Evolutionary conservation across 129 eudicot species (phyloP).

Genomic region (Logfia minima): DNA sequence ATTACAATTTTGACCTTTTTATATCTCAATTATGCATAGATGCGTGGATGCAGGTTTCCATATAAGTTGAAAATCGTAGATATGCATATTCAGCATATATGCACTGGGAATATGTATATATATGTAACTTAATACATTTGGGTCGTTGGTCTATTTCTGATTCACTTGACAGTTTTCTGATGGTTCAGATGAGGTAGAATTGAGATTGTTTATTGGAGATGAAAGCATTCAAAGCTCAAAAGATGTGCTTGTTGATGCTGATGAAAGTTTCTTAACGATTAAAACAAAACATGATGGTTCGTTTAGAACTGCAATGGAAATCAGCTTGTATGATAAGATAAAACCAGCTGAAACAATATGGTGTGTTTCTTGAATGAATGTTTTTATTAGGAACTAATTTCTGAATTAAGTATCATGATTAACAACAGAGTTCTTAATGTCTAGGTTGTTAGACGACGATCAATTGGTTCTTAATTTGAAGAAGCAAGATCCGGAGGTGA

Average conservation of each 20-base stretch:
- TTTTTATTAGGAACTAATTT: neutral
- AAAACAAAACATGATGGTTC: conserved; percentile 52
- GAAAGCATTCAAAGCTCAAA: conserved; percentile 50
- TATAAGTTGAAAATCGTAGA: neutral
- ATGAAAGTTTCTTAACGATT: conserved; percentile 57
- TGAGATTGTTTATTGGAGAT: conserved; percentile 65
- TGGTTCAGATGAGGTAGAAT: conserved; percentile 79
- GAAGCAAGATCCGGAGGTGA: conserved; percentile 87
- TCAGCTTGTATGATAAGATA: conserved; percentile 71
- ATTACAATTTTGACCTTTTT: too few relatives aligned
- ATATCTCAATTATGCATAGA: too few relatives aligned
- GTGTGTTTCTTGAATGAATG: conserved; percentile 32
- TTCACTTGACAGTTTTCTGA: conserved; percentile 75
- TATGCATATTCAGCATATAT: neutral
- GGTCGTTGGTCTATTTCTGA: conserved; percentile 12
- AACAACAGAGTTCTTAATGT: neutral
- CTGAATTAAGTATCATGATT: neutral
- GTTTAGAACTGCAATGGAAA: conserved; percentile 67
- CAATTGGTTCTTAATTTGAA: conserved; percentile 75
- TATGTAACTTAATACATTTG: neutral
- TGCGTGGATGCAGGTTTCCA: neutral
- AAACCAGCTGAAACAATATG: conserved; percentile 97
- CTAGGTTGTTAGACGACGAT: conserved; percentile 87
- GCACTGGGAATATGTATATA: too few relatives aligned
- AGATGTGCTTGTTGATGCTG: conserved; percentile 69